phyloP scores from a whole-genome alignment of 768 basidiomycete species.

The Botryobasidium botryosum region DNA sequence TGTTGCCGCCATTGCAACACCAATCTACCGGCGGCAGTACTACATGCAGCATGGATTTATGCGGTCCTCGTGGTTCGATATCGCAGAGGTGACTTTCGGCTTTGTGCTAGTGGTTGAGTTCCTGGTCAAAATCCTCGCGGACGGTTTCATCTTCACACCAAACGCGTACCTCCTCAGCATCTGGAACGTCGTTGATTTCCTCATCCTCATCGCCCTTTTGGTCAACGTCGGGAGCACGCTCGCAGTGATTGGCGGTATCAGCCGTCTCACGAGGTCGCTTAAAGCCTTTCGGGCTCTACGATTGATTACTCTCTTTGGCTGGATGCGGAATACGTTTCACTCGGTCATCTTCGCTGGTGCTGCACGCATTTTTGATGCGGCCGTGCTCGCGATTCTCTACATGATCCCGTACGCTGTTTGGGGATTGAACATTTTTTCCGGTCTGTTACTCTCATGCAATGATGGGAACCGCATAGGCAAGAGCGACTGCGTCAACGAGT shows the following conservation, averaged over 20 bases:
- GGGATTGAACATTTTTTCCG: slow-evolving; percentile 87
- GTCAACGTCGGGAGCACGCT: slow-evolving; percentile 58
- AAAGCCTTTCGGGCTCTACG: slow-evolving; percentile 81
- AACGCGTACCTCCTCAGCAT: slow-evolving; percentile 83
- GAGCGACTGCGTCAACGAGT: slow-evolving; percentile 59
- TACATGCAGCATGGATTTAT: slow-evolving; percentile 37
- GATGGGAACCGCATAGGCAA: slow-evolving; percentile 37
- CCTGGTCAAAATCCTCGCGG: slow-evolving; percentile 77
- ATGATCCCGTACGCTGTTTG: slow-evolving; percentile 88
- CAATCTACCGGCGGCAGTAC: slow-evolving; percentile 62
- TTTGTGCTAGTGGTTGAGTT: slow-evolving; percentile 64
- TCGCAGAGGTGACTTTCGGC: slow-evolving; percentile 59
- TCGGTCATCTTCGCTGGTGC: slow-evolving; percentile 77
- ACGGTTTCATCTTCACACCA: slow-evolving; percentile 80
- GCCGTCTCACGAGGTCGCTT: slow-evolving; percentile 65
- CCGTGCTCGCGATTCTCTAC: slow-evolving; percentile 73
- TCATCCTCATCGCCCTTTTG: slow-evolving; percentile 63
- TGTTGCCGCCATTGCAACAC: slow-evolving; percentile 73
- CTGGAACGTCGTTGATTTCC: slow-evolving; percentile 83
- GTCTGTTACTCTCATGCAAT: slow-evolving; percentile 71
- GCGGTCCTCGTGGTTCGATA: slow-evolving; percentile 75
- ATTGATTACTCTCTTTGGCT: slow-evolving; percentile 75
- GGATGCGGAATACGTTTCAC: slow-evolving; percentile 75
- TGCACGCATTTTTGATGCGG: slow-evolving; percentile 73
- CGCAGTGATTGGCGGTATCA: slow-evolving; percentile 59